These are phyloP conservation scores for Aspergillus glaucus DNA, from an alignment of 2,329 filamentous ascomycete genomes.

Conservation along the genomic window DNA sequence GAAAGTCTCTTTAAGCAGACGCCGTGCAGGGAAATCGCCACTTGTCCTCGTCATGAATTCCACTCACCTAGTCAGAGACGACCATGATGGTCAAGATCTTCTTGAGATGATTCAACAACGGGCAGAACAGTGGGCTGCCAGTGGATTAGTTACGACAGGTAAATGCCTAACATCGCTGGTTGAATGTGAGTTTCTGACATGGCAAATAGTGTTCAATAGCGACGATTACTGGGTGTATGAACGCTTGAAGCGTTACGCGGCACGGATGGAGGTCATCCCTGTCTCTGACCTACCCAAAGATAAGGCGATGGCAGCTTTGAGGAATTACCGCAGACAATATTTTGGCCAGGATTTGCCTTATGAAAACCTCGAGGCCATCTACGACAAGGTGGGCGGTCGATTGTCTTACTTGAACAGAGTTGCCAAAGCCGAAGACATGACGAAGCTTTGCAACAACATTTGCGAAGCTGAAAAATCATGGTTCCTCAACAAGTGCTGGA, in stretches of 20 bases:
- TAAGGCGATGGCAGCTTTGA: conserved; percentile 69
- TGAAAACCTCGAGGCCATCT: conserved; percentile 66
- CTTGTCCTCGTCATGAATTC: conserved; percentile 93
- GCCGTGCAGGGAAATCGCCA: conserved; percentile 58
- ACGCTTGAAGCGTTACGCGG: conserved; percentile 82
- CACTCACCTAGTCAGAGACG: conserved; percentile 81
- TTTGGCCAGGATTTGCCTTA: conserved; percentile 53
- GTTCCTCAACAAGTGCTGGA: conserved; percentile 74
- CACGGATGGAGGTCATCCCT: conserved; percentile 87
- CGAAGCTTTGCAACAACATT: conserved; percentile 67
- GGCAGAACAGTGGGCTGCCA: conserved; percentile 92
- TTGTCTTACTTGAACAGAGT: conserved; percentile 83
- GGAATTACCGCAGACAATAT: conserved; percentile 74
- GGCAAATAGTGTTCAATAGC: conserved; percentile 72
- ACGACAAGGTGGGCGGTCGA: conserved; percentile 78
- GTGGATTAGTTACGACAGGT: conserved; percentile 72
- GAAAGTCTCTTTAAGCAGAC: conserved; percentile 71
- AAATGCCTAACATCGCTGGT: conserved; percentile 7
- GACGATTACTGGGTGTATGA: conserved; percentile 99
- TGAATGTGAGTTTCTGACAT: background rate
- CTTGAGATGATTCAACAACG: conserved; percentile 92
- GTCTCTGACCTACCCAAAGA: conserved; percentile 75
- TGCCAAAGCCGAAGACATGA: conserved; percentile 78
- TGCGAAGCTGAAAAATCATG: conserved; percentile 67
- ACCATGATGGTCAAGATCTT: conserved; percentile 86